These are phyloP conservation scores for Liriodendron chinense DNA, from an alignment of 164 flowering plant genomes.

Conservation along the genomic window DNA sequence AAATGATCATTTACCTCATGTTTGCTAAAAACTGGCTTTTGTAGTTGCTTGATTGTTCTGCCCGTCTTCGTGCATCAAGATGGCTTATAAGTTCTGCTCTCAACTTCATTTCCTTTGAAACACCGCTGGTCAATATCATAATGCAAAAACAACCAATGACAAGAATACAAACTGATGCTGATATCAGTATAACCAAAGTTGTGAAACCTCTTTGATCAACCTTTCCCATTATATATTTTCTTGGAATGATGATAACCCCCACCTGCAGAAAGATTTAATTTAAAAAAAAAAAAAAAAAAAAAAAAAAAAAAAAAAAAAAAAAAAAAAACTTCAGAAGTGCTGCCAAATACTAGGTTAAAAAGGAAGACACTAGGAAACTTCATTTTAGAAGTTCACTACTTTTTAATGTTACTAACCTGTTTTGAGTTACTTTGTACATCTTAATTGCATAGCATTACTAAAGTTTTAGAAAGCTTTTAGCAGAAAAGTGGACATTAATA, in stretches of 20 bases:
- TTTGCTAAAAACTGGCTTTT: slow-evolving; percentile 98
- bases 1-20: slow-evolving; percentile 61
- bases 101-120: slow-evolving; percentile 96
- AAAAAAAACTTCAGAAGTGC: background rate
- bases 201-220: slow-evolving; percentile 82
- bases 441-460: too few species aligned
- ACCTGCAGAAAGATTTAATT: slow-evolving; percentile 49
- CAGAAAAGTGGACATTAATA: too few species aligned
- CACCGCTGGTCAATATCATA: slow-evolving; percentile 86
- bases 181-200: slow-evolving; percentile 77
- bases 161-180: slow-evolving; percentile 85
- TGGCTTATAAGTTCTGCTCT: slow-evolving; percentile 94
- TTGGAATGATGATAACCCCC: slow-evolving; percentile 88
- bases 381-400: background rate
- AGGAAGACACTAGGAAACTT: background rate
- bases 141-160: slow-evolving; percentile 85
- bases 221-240: slow-evolving; percentile 88
- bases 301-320: too few species aligned
- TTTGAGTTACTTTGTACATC: too few species aligned
- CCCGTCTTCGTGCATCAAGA: slow-evolving; percentile 92
- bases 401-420: too few species aligned
- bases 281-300: background rate
- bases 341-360: background rate
- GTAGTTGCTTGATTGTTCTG: slow-evolving; percentile 97
- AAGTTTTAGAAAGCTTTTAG: too few species aligned